phyloP scores from a whole-genome alignment of 129 eudicot genomes.

The Chrysanthemum makinoi region DNA sequence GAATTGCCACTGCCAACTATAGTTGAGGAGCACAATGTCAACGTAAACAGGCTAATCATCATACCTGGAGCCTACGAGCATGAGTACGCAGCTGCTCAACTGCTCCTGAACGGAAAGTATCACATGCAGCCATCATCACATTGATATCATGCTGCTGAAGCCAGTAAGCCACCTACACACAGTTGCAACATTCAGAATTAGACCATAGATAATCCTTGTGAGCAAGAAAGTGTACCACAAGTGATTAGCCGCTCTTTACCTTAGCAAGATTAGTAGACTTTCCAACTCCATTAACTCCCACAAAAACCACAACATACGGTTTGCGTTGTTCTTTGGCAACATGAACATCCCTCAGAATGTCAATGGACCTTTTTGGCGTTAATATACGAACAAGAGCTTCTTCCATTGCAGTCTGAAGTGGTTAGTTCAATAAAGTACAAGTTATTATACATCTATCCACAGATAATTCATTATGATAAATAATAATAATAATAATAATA shows the following conservation, averaged over 20 bases:
- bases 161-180: constrained; percentile 92
- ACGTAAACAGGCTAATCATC: background rate
- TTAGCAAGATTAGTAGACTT: constrained; percentile 99
- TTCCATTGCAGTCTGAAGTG: constrained; percentile 85
- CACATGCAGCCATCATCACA: constrained; percentile 99
- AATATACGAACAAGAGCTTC: constrained; percentile 97
- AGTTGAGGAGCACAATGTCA: background rate
- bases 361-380: constrained; percentile 93
- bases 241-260: constrained; percentile 33
- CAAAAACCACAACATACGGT: constrained; percentile 96
- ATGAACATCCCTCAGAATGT: constrained; percentile 93
- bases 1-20: too few species aligned
- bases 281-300: constrained; percentile 98
- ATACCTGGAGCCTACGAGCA: constrained; percentile 97
- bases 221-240: background rate
- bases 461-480: background rate
- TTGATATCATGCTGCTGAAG: constrained; percentile 82
- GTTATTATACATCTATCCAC: constrained; percentile 1
- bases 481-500: too few species aligned
- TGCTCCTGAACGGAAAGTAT: constrained; percentile 97
- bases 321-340: constrained; percentile 85
- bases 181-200: constrained; percentile 15
- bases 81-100: constrained; percentile 98
- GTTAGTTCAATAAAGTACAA: constrained; percentile 30
- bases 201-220: background rate